Conservation (phyloP, 805 yeast species). For the Saturnispora galanensis region DNA sequence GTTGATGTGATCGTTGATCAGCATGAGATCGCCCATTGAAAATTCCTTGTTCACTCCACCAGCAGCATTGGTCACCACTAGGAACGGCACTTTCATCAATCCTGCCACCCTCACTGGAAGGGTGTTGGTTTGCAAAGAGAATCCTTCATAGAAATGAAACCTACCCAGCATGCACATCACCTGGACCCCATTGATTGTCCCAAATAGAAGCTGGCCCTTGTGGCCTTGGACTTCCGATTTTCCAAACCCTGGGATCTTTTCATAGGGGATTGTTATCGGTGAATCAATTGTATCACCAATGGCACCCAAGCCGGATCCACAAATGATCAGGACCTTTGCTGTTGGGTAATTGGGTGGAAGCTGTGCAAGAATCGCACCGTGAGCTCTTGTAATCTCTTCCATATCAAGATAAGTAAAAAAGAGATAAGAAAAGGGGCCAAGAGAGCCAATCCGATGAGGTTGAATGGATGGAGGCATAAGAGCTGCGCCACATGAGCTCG, state of each 20-base stretch:
- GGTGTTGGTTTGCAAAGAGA: slow-evolving; percentile 68
- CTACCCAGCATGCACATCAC: slow-evolving; percentile 93
- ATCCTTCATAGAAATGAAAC: slow-evolving; percentile 88
- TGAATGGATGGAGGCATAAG: no score
- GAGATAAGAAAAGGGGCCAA: no score
- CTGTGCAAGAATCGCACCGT: not conserved
- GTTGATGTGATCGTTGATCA: slow-evolving; percentile 81
- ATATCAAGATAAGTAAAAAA: not conserved
- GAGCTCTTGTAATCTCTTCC: slow-evolving; percentile 1
- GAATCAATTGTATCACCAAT: slow-evolving; percentile 36
- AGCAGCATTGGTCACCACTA: slow-evolving; percentile 92
- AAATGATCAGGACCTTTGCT: slow-evolving; percentile 71
- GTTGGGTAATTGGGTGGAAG: slow-evolving; percentile 8
- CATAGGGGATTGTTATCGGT: slow-evolving; percentile 47
- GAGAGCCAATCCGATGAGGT: no score
- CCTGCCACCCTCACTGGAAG: slow-evolving; percentile 77
- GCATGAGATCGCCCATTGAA: slow-evolving; percentile 84
- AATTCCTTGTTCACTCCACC: slow-evolving; percentile 70
- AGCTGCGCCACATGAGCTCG: no score
- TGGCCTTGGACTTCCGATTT: slow-evolving; percentile 86
- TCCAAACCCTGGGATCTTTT: slow-evolving; percentile 70
- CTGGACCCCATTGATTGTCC: slow-evolving; percentile 61
- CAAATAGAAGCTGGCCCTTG: slow-evolving; percentile 73
- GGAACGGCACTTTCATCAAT: slow-evolving; percentile 45
- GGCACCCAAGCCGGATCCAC: slow-evolving; percentile 94